Evolutionary conservation across 805 yeast genomes (phyloP).

Genomic region (Ogataea nitratoaversa): DNA sequence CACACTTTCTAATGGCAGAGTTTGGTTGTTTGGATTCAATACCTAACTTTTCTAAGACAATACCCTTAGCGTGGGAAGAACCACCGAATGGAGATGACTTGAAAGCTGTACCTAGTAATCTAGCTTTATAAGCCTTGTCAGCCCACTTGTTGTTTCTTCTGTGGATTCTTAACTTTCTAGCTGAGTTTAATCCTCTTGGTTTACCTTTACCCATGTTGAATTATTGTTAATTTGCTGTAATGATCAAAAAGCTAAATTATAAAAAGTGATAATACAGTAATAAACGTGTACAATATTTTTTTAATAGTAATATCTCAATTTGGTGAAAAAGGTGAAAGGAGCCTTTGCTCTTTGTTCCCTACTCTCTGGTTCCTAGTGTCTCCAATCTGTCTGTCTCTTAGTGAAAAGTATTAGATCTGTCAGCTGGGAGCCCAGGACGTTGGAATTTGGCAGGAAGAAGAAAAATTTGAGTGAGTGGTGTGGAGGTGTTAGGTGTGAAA

Average conservation of each 20-base stretch:
- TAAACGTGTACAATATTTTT: background rate
- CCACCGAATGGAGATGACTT: constrained; percentile 99
- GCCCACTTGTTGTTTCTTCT: constrained; percentile 99
- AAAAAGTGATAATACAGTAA: background rate
- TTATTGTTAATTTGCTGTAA: constrained; percentile 6
- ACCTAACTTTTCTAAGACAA: constrained; percentile 98
- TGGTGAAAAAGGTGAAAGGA: background rate
- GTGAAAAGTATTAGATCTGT: too few relatives aligned
- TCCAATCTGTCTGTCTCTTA: too few relatives aligned
- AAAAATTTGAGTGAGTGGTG: background rate
- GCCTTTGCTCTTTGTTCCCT: background rate
- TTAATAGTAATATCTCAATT: too few relatives aligned
- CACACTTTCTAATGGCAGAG: constrained; percentile 99
- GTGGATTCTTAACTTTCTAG: constrained; percentile 99
- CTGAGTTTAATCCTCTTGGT: constrained; percentile 99
- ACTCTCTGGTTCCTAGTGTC: background rate
- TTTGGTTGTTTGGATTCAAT: constrained; percentile 99
- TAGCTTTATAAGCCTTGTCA: constrained; percentile 95
- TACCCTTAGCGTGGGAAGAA: constrained; percentile 99
- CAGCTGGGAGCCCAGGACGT: too few relatives aligned
- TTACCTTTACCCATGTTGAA: constrained; percentile 96
- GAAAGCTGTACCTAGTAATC: constrained; percentile 99
- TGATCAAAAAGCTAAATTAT: background rate
- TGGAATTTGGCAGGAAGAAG: too few relatives aligned
- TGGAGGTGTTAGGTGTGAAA: background rate